These are phyloP conservation scores for Pseudocohnilembus persalinus DNA, from an alignment of 169 alveolate species.

Conservation along the genomic window DNA sequence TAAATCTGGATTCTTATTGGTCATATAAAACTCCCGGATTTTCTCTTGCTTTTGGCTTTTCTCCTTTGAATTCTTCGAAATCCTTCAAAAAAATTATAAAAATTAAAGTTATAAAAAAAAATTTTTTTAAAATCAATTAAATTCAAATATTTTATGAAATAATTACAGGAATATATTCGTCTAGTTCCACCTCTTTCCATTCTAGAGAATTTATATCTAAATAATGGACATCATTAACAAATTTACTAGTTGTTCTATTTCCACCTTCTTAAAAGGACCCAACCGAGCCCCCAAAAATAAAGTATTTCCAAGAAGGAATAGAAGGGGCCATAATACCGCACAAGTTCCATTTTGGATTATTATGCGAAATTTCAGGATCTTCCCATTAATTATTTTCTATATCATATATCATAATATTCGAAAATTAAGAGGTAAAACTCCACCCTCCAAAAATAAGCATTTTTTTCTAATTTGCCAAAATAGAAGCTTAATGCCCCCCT, in stretches of 20 bases:
- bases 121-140: conserved; percentile 45
- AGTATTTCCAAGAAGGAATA: conserved; percentile 93
- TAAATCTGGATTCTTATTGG: conserved; percentile 80
- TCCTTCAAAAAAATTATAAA: not conserved
- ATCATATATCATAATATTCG: conserved; percentile 84
- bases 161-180: conserved; percentile 61
- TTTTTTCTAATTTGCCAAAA: conserved; percentile 62
- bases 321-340: conserved; percentile 91
- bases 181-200: conserved; percentile 71
- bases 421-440: conserved; percentile 88
- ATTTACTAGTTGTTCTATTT: conserved; percentile 79
- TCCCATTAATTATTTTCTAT: conserved; percentile 90
- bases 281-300: conserved; percentile 92
- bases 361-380: conserved; percentile 87
- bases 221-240: conserved; percentile 67
- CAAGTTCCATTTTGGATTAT: conserved; percentile 93
- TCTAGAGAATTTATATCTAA: conserved; percentile 73
- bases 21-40: conserved; percentile 90
- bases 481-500: conserved; percentile 85
- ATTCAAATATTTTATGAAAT: too few relatives aligned
- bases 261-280: conserved; percentile 90
- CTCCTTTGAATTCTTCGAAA: not conserved
- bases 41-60: conserved; percentile 87
- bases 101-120: too few relatives aligned
- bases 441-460: conserved; percentile 90